These are phyloP conservation scores for Ophiostoma tasmaniense DNA, from an alignment of 2,329 filamentous ascomycete species.

Conservation along the genomic window DNA sequence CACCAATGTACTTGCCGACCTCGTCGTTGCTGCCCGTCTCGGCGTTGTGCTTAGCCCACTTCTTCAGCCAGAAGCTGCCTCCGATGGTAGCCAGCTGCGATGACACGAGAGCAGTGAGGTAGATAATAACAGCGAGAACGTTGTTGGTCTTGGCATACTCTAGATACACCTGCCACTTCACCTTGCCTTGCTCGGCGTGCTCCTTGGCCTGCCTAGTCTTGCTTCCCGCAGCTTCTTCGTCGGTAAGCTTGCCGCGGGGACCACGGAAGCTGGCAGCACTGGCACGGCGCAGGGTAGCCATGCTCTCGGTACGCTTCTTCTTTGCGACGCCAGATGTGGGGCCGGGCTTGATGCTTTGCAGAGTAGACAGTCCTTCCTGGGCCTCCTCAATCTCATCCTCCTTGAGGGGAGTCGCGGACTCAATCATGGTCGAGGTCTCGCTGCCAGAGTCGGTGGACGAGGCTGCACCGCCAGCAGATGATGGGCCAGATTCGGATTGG, in stretches of 20 bases:
- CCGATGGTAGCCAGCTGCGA: slow-evolving; percentile 77
- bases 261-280: slow-evolving; percentile 87
- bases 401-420: slow-evolving; percentile 47
- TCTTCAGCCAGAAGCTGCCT: slow-evolving; percentile 86
- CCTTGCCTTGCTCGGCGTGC: slow-evolving; percentile 86
- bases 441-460: slow-evolving; percentile 35
- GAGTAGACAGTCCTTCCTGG: slow-evolving; percentile 65
- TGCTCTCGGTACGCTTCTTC: slow-evolving; percentile 55
- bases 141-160: slow-evolving; percentile 97
- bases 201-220: slow-evolving; percentile 85
- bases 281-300: slow-evolving; percentile 74
- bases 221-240: slow-evolving; percentile 68
- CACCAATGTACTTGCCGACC: slow-evolving; percentile 82
- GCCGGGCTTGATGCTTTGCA: slow-evolving; percentile 62
- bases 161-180: slow-evolving; percentile 91
- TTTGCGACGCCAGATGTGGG: slow-evolving; percentile 33
- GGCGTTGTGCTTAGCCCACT: slow-evolving; percentile 79
- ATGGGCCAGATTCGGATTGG: slow-evolving; percentile 41
- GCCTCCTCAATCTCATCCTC: slow-evolving; percentile 66
- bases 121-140: slow-evolving; percentile 70
- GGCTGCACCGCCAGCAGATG: slow-evolving; percentile 23
- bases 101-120: slow-evolving; percentile 65
- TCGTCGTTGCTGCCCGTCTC: slow-evolving; percentile 58
- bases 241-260: slow-evolving; percentile 70
- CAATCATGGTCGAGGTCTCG: slow-evolving; percentile 51